phyloP scores from a whole-genome alignment of 768 basidiomycete genomes.

The Termitomyces sp. region DNA sequence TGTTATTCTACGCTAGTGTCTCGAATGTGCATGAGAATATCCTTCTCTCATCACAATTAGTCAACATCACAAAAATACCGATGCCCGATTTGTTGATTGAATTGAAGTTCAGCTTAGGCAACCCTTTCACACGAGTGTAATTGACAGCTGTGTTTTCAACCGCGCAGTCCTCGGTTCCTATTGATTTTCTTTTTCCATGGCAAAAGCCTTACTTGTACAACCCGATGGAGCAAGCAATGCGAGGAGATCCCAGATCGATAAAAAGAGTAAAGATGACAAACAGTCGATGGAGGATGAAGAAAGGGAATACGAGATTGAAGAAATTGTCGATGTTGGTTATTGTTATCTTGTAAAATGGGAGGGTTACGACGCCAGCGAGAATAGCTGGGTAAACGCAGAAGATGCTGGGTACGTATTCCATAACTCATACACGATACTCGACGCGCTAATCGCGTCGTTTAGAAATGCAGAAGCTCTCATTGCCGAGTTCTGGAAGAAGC shows the following conservation, averaged over 20 bases:
- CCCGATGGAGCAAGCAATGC: no score
- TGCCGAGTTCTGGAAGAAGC: conserved; percentile 52
- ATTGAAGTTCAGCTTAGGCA: conserved; percentile 1
- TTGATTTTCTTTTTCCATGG: no score
- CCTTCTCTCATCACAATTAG: no score
- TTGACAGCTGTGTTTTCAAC: neutral
- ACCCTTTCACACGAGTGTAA: neutral
- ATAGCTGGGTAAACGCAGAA: conserved; percentile 75
- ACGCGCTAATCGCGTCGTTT: conserved; percentile 6
- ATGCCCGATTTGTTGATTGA: neutral
- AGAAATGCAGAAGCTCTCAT: conserved; percentile 72
- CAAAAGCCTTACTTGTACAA: no score
- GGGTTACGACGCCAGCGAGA: conserved; percentile 53
- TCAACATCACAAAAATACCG: no score
- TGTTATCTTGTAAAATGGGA: conserved; percentile 81
- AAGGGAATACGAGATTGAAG: conserved; percentile 73
- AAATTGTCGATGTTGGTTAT: conserved; percentile 68
- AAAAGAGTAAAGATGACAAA: no score
- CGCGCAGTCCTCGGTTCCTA: neutral
- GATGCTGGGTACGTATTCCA: conserved; percentile 56
- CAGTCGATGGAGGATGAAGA: conserved; percentile 24
- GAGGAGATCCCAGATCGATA: no score
- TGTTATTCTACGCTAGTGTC: no score
- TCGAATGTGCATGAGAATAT: no score
- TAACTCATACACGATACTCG: neutral